Base-by-base conservation (phyloP, 2,329 filamentous ascomycete genomes). In the Lachnellula suecica region DNA sequence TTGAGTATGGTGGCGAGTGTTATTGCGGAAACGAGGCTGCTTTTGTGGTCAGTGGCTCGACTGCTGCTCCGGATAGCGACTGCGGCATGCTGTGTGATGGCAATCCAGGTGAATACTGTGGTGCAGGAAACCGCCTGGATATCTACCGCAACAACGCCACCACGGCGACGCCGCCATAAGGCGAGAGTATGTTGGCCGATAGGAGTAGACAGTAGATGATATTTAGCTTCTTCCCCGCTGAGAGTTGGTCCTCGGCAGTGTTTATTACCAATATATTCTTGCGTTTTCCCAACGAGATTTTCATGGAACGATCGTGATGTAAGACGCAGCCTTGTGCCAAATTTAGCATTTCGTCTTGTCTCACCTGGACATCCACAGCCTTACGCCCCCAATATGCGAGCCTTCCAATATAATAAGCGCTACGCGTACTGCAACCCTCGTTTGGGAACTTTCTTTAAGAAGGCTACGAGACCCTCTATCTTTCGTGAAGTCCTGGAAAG, bases 1-100 rank as follows among this genome's bases (percentile, higher is more conserved):
- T 56, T 77, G 71, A 79, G 56, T 78, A 77, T 54, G 67, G 71
- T 34, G 65, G 71, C 8, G 74, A 78, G 60, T 77, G 71, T 54
- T 76, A 62, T 38, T 62, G 59, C 38, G 50, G 53, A 34, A 53
- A 49, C 19, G 23, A 27, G 22, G 23, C 44, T 34, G 35, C 24
- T 29, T 50, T 53, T 43, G 44, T 4, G 22, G 47, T 8, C 50
- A 53, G 22, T 22, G 54, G 47, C 4, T 56, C 62, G 6, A 43
- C 51, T 2, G 43, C 45, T 10, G 52, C 40, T 20, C 40, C 55
- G 11, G 54, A 56, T 35, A 38, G 42, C 11, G 55, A 58, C 17
- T 70, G 66, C 46, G 60, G 34, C 17, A 54, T 58, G 49, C 47
- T 50, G 4, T 62, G 60, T 41, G 45, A 47, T 20, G 68, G 64